Base-by-base conservation (phyloP, 108 stramenopile genomes). In the Mayamaea pseudoterrestris region DNA sequence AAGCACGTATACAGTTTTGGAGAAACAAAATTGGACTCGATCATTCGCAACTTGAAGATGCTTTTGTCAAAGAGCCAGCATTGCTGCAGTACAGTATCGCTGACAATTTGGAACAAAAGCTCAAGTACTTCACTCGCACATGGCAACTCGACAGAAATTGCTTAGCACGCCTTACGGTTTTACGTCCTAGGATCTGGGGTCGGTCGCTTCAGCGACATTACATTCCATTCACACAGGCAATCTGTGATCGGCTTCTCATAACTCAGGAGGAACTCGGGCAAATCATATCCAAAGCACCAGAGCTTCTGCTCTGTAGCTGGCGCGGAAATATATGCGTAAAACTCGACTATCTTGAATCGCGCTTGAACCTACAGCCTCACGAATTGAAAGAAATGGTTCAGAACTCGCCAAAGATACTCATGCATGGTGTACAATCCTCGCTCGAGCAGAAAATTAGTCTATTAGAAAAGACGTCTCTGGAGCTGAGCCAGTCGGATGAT, bases 31-130 rank as follows among this genome's bases (percentile, higher is more conserved):
- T 57, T 9, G 55, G 55, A 13, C 25, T 57, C 22, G 22, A 28
- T 5, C 3, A 5, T 13, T 2, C 16, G 47, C 44, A 47, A 26
- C 2, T 47, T 6, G 16, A 16, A 9, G 1, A n/a, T 1, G 21
- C 18, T 3, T 6, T 34, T 9, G 7, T 45, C 14, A 23, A 23
- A 23, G 21, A 47, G 11, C 45, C 55, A 4, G 24, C 55, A 23
- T 26, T 47, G 30, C 44, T 47, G 16, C 55, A 57, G 4, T 57
- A 47, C 45, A 57, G 55, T 24, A 21, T 47, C 3, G 16, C 24
- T 17, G 35, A 26, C 55, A 57, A 57, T 57, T 28, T 57, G 35
- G 17, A 35, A 22, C 30, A 30, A 22, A 57, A 46, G 8, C 30
- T 34, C 2, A 21, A 32, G 5, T 57, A 36, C 40, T 47, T 57